Evolutionary conservation across 1,139 yeast species (phyloP), one percentile per base, ranked within the genome.

Genomic region (Geotrichum restrictum): DNA sequence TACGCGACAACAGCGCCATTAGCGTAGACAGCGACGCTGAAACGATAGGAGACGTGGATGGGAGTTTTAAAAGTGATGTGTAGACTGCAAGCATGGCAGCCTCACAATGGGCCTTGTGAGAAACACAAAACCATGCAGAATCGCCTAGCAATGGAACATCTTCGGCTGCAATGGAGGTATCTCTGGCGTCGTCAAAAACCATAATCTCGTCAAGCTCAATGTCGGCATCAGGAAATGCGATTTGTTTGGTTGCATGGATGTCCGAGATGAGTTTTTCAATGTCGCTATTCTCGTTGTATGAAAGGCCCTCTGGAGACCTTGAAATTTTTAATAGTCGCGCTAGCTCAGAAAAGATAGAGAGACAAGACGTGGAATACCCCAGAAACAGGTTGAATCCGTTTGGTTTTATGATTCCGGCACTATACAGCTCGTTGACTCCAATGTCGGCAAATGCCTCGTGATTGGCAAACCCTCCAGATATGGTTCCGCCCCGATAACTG

Each of bases 31-130:
- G 29, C 7, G 51, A 48, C 18, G 40, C 34, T 14, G 29, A 14
- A n/a, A 48, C 47, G 2, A 48, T 34, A 11, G 42, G 43, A 2
- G 51, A 48, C 8, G 34, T 8, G 16, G 36, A 8, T 27, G 51
- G 51, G 10, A 48, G 51, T 34, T 48, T 48, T 4, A 48, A 37
- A 11, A 48, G 37, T 19, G 44, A 14, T 3, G 47, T 42, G 42
- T 41, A 41, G 16, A 48, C 51, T n/a, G 46, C 47, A 16, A 48
- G 42, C 46, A 48, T 41, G 13, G 51, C 51, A n/a, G 51, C 51
- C 34, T 48, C 51, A 21, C 51, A 48, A 22, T 48, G 51, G 5
- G 51, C 48, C 31, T 43, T 41, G 18, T 48, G 51, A 8, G 51
- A 48, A 24, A 48, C 41, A 14, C 37, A 41, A 27, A 48, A 48